phyloP scores from a whole-genome alignment of 495 filamentous ascomycete genomes.

The Astrothelium macrocarpum region DNA sequence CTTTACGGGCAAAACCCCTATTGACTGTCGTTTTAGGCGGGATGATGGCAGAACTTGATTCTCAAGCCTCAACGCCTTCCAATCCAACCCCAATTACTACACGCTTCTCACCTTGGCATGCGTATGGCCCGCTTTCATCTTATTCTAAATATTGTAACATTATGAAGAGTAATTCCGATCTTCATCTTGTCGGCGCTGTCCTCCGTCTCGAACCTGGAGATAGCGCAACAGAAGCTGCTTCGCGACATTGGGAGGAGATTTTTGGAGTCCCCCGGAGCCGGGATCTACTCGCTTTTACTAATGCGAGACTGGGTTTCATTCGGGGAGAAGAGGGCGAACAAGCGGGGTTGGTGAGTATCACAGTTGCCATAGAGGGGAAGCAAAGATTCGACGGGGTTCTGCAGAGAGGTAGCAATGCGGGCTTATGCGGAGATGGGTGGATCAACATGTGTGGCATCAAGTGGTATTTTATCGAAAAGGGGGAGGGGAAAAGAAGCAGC shows the following conservation, averaged over 20 bases:
- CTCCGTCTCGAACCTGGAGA: constrained; percentile 21
- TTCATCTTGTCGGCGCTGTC: constrained; percentile 22
- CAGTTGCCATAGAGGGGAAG: constrained; percentile 22
- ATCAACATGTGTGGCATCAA: constrained; percentile 26
- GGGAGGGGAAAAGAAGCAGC: not conserved
- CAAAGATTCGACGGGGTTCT: constrained; percentile 20
- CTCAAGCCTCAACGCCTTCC: constrained; percentile 15
- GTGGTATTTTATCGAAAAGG: constrained; percentile 21
- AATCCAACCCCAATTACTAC: constrained; percentile 22
- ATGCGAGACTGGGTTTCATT: constrained; percentile 25
- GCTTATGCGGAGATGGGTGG: constrained; percentile 19
- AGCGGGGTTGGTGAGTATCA: constrained; percentile 22
- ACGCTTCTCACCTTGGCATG: constrained; percentile 27
- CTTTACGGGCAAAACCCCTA: not conserved
- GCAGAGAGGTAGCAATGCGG: constrained; percentile 18
- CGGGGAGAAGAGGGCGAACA: constrained; percentile 18
- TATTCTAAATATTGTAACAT: constrained; percentile 15
- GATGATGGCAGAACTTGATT: constrained; percentile 28
- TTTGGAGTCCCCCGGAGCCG: constrained; percentile 24
- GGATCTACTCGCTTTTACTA: constrained; percentile 27
- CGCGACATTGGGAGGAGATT: constrained; percentile 26
- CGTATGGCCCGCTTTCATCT: constrained; percentile 18
- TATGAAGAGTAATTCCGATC: constrained; percentile 21
- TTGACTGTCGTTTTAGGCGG: constrained; percentile 13
- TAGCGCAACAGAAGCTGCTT: constrained; percentile 18